Conservation (phyloP, 345 rosid species). For the Eucalyptus rudis region DNA sequence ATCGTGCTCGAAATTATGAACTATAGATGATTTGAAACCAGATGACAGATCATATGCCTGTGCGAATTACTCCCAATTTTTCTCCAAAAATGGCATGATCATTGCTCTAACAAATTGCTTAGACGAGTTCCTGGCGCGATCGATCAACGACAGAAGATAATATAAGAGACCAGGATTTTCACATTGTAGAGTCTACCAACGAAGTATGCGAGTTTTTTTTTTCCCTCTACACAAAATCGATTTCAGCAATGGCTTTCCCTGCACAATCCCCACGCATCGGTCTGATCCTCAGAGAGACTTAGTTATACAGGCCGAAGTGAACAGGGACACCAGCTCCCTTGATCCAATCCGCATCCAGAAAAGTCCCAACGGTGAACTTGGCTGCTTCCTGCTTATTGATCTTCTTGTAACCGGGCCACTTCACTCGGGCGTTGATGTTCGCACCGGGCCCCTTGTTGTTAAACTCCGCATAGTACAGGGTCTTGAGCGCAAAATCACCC, state of each 20-base stretch:
- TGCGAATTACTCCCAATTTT: background rate
- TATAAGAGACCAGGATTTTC: background rate
- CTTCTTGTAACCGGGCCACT: constrained; percentile 59
- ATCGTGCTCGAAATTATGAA: background rate
- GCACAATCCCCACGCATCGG: background rate
- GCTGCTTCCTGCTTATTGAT: constrained; percentile 31
- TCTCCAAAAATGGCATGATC: background rate
- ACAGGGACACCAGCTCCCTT: constrained; percentile 14
- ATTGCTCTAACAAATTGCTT: background rate
- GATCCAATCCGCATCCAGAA: constrained; percentile 57
- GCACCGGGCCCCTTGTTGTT: constrained; percentile 55
- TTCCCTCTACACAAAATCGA: background rate
- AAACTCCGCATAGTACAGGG: constrained; percentile 58
- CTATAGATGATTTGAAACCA: background rate
- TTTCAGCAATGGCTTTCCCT: background rate
- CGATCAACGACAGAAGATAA: background rate
- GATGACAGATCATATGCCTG: background rate
- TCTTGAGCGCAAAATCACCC: constrained; percentile 33
- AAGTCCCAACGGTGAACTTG: constrained; percentile 45
- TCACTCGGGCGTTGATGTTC: constrained; percentile 31
- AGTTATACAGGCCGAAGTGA: constrained; percentile 14
- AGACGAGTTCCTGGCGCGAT: background rate
- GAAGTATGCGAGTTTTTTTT: background rate
- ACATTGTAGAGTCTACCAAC: background rate
- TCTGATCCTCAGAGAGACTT: background rate